These are phyloP conservation scores for Yamadazyma songkhlaensis DNA, from an alignment of 1,139 yeast species.

Conservation along the genomic window DNA sequence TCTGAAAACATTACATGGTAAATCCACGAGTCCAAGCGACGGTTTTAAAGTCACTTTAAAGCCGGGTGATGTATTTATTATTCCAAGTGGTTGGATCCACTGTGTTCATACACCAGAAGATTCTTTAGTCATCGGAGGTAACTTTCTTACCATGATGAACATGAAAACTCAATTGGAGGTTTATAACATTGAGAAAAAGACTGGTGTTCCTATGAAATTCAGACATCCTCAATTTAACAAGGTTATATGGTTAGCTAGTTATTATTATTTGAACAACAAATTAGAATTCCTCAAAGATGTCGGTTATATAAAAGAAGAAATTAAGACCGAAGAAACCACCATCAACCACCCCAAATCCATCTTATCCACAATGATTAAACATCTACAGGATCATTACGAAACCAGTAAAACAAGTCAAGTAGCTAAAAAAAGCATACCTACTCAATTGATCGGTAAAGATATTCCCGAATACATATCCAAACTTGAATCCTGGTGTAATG, in stretches of 20 bases:
- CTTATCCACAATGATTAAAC: constrained; percentile 10
- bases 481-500: constrained; percentile 6
- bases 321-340: background rate
- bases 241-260: constrained; percentile 65
- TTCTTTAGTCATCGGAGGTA: constrained; percentile 84
- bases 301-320: constrained; percentile 8
- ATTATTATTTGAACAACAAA: constrained; percentile 34
- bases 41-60: constrained; percentile 66
- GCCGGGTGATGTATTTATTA: constrained; percentile 73
- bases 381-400: constrained; percentile 24
- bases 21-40: constrained; percentile 23
- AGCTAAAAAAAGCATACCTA: constrained; percentile 31
- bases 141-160: constrained; percentile 67
- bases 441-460: constrained; percentile 22
- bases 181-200: constrained; percentile 58
- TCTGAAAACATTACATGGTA: constrained; percentile 23
- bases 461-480: constrained; percentile 17
- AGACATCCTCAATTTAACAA: constrained; percentile 75
- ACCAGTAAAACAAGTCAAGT: constrained; percentile 24
- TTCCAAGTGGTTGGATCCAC: constrained; percentile 95
- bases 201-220: constrained; percentile 73
- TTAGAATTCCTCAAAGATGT: constrained; percentile 22
- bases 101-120: constrained; percentile 83
- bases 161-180: constrained; percentile 61
- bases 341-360: constrained; percentile 2